phyloP scores from a whole-genome alignment of 2,329 filamentous ascomycete species.

The Calonectria multiphialidica region DNA sequence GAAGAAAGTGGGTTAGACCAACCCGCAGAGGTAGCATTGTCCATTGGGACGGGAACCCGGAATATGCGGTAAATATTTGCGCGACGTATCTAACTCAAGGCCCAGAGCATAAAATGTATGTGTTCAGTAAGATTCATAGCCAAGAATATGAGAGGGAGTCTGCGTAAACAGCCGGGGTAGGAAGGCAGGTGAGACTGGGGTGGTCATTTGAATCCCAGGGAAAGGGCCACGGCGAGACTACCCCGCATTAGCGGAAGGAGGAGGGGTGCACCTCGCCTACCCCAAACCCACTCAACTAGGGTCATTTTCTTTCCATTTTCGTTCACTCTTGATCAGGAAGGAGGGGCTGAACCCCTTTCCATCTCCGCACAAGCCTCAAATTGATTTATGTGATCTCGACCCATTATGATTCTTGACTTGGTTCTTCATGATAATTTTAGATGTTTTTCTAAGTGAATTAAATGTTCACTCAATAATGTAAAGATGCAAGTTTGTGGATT shows the following conservation, averaged over 20 bases:
- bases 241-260: not conserved
- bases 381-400: too few relatives aligned
- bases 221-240: not conserved
- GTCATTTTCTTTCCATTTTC: not conserved
- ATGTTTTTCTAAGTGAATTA: too few relatives aligned
- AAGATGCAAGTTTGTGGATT: too few relatives aligned
- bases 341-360: not conserved
- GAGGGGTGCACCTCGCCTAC: not conserved
- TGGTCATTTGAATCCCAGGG: not conserved
- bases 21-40: not conserved
- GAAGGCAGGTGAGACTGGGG: not conserved
- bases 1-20: not conserved
- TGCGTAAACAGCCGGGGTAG: not conserved
- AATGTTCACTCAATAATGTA: too few relatives aligned
- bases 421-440: too few relatives aligned
- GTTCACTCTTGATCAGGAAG: not conserved
- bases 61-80: too few relatives aligned
- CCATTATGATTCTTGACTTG: too few relatives aligned
- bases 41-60: too few relatives aligned
- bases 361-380: too few relatives aligned
- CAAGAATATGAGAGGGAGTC: not conserved
- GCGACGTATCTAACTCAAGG: too few relatives aligned
- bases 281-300: not conserved
- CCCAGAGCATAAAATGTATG: not conserved
- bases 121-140: not conserved